Conservation (phyloP, 2,329 filamentous ascomycete species). For the Pseudogymnoascus sp. region DNA sequence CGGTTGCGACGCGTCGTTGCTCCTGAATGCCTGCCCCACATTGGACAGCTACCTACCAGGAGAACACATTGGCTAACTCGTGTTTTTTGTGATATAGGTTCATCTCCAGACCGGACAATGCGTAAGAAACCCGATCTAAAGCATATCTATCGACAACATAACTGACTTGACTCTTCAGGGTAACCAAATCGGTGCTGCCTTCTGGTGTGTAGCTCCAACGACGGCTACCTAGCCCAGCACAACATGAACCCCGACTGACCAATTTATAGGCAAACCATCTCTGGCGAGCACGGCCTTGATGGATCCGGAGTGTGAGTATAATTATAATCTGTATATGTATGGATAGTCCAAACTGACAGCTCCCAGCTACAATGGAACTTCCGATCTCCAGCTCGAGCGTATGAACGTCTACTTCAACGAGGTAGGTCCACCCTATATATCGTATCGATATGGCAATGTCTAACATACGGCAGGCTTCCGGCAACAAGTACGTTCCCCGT, state of each 20-base stretch:
- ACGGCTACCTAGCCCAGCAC: conserved; percentile 27
- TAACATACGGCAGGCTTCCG: conserved; percentile 60
- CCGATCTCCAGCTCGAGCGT: conserved; percentile 97
- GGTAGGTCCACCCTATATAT: conserved; percentile 35
- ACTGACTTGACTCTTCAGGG: conserved; percentile 51
- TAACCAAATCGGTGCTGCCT: conserved; percentile 99
- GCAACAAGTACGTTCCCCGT: conserved; percentile 99
- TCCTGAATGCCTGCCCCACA: conserved; percentile 31
- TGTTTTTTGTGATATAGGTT: conserved; percentile 59
- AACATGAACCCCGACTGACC: conserved; percentile 32
- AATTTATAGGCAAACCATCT: conserved; percentile 63
- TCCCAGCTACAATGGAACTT: conserved; percentile 86
- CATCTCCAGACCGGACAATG: conserved; percentile 99
- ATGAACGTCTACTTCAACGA: conserved; percentile 99
- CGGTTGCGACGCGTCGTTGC: conserved; percentile 33
- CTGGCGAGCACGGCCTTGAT: conserved; percentile 92
- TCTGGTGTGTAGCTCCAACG: conserved; percentile 61
- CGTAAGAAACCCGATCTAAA: conserved; percentile 51
- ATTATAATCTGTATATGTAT: not conserved
- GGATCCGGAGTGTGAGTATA: conserved; percentile 82
- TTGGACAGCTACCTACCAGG: conserved; percentile 34
- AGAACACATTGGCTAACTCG: conserved; percentile 47
- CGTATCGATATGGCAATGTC: conserved; percentile 13
- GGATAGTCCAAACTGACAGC: conserved; percentile 19
- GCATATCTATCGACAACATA: conserved; percentile 12